Evolutionary conservation across 768 basidiomycete species (phyloP).

Genomic region (Pleurotus salmoneostramineus): DNA sequence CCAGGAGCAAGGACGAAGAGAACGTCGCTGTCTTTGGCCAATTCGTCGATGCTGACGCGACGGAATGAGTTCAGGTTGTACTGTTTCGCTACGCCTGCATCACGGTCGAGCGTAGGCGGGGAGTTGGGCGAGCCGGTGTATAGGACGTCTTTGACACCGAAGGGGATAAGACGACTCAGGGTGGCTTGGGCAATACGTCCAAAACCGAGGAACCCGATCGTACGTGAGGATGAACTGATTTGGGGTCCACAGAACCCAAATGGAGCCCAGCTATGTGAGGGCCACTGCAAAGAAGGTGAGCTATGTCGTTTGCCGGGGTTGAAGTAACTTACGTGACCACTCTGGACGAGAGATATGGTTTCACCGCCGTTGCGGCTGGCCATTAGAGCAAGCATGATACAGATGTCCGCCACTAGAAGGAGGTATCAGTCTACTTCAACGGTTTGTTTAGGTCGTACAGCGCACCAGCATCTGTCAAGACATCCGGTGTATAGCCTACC

Average conservation of each 20-base stretch:
- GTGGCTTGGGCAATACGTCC: conserved; percentile 91
- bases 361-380: conserved; percentile 78
- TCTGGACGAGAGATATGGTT: conserved; percentile 59
- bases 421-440: background rate
- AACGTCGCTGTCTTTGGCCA: conserved; percentile 80
- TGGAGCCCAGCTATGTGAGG: conserved; percentile 72
- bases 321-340: conserved; percentile 53
- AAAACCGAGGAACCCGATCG: conserved; percentile 90
- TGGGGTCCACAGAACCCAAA: conserved; percentile 85
- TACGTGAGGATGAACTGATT: conserved; percentile 52
- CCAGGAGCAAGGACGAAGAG: conserved; percentile 83
- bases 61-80: conserved; percentile 38
- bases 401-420: conserved; percentile 77
- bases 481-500: conserved; percentile 91
- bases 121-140: conserved; percentile 51
- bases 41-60: conserved; percentile 57
- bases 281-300: conserved; percentile 58
- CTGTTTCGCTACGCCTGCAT: conserved; percentile 24
- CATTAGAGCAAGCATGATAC: conserved; percentile 92
- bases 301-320: background rate
- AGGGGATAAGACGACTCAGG: conserved; percentile 73
- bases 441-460: conserved; percentile 4
- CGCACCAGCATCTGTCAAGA: conserved; percentile 85
- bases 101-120: conserved; percentile 34
- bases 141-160: conserved; percentile 72